A percentile compares a stretch with the other conserved stretches of the same genome.
Evolutionary conservation across 164 flowering plant genomes (phyloP).

Genomic region (Macadamia tetraphylla): DNA sequence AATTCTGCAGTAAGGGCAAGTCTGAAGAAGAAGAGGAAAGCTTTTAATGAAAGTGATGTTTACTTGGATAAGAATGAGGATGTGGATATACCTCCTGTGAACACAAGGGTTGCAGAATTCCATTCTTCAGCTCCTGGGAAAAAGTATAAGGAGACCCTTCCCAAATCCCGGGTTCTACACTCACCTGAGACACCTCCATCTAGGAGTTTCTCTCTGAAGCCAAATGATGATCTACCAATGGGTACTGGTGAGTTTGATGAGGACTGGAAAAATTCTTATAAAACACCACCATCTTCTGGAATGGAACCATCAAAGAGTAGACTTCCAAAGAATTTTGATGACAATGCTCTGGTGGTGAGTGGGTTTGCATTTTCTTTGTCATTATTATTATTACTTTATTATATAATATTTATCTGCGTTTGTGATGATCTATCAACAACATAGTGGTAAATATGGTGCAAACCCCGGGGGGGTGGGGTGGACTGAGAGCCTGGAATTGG

Average conservation of each 20-base stretch:
- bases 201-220: conserved; percentile 37
- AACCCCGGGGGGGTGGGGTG: not conserved
- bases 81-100: conserved; percentile 40
- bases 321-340: conserved; percentile 41
- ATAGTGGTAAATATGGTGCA: not conserved
- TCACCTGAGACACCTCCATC: conserved; percentile 50
- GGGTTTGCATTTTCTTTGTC: conserved; percentile 2
- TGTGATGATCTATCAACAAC: not conserved
- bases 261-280: conserved; percentile 37
- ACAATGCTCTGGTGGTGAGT: conserved; percentile 44
- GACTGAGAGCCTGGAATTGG: not conserved
- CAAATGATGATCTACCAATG: conserved; percentile 34
- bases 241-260: conserved; percentile 51
- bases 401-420: not conserved
- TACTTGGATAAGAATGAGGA: conserved; percentile 75
- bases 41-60: conserved; percentile 48
- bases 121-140: conserved; percentile 30
- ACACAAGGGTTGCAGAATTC: conserved; percentile 31
- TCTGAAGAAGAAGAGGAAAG: conserved; percentile 68
- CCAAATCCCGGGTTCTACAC: conserved; percentile 35
- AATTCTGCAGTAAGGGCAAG: conserved; percentile 85
- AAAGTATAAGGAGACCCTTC: conserved; percentile 44
- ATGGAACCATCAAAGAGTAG: conserved; percentile 48
- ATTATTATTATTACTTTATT: not conserved
- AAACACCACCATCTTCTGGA: conserved; percentile 34